Conservation (phyloP, 179 eudicot species). For the Beta lomatogona region DNA sequence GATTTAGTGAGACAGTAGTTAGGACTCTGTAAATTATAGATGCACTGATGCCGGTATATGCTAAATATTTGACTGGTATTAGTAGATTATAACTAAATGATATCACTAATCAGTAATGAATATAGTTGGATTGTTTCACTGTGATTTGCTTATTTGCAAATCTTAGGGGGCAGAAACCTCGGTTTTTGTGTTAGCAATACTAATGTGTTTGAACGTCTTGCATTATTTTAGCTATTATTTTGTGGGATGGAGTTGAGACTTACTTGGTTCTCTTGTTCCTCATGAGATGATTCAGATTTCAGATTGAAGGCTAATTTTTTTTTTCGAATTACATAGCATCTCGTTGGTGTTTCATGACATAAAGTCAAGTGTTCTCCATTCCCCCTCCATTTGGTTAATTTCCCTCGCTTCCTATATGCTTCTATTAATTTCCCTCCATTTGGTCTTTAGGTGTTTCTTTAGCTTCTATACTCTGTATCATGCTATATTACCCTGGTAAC, state of each 20-base stretch:
- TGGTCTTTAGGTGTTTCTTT: not conserved
- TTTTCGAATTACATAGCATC: not conserved
- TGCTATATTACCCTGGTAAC: not conserved
- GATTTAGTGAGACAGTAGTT: no score
- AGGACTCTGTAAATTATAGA: no score
- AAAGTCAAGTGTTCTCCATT: not conserved
- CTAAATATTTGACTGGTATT: not conserved
- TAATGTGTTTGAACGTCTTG: no score
- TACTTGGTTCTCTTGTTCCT: not conserved
- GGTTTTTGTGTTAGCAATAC: no score
- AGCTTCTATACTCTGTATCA: not conserved
- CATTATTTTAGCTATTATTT: not conserved
- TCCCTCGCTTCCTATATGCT: slow-evolving; percentile 11
- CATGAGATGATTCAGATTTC: not conserved
- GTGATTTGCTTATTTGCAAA: no score
- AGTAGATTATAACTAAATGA: no score
- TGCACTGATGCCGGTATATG: not conserved
- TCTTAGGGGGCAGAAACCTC: no score
- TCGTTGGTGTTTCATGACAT: not conserved
- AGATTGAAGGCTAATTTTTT: not conserved
- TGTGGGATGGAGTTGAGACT: not conserved
- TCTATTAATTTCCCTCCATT: slow-evolving; percentile 6
- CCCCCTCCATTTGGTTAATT: no score
- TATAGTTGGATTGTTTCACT: no score
- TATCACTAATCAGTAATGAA: no score